Evolutionary conservation across 257 asterid species (phyloP).

Genomic region (Solanum acaule): DNA sequence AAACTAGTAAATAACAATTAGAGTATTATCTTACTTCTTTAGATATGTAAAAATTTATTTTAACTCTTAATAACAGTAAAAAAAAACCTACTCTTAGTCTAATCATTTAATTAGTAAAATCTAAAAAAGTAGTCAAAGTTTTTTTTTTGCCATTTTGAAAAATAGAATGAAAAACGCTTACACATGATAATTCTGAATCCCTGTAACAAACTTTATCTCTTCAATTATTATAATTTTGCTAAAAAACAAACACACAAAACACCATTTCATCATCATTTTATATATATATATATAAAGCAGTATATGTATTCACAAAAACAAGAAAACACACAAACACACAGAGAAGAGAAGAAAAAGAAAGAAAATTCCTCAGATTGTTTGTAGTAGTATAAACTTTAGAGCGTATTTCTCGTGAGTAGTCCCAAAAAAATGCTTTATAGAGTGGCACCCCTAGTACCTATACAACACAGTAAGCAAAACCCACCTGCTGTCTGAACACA

Average conservation of each 20-base stretch:
- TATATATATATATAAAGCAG: not conserved
- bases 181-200: not conserved
- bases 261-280: not conserved
- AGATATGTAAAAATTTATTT: not conserved
- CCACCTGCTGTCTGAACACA: slow-evolving; percentile 6
- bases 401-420: slow-evolving; percentile 53
- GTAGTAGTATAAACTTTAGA: slow-evolving; percentile 3
- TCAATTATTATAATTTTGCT: not conserved
- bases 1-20: not conserved
- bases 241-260: not conserved
- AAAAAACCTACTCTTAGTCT: not conserved
- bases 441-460: slow-evolving; percentile 2
- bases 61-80: not conserved
- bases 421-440: slow-evolving; percentile 15
- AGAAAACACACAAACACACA: not conserved
- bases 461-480: not conserved
- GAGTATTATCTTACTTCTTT: not conserved
- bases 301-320: not conserved
- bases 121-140: not conserved
- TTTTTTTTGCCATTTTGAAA: not conserved
- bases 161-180: not conserved
- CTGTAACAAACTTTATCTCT: not conserved
- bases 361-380: slow-evolving; percentile 20
- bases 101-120: not conserved
- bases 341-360: not conserved